Evolutionary conservation across 169 alveolate genomes (phyloP).

Genomic region (Cryptosporidium felis): DNA sequence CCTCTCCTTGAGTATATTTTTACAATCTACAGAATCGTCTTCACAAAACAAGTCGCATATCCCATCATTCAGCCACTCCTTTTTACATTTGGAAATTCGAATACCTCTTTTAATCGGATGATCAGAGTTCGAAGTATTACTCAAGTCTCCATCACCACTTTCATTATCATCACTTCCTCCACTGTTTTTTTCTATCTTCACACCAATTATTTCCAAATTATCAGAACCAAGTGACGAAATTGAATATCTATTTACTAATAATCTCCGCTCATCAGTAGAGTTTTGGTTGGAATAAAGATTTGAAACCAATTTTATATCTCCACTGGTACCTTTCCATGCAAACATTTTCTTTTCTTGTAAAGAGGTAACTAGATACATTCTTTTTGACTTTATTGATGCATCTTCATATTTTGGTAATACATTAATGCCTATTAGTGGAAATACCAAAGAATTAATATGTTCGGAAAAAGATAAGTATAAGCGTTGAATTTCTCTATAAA

Average conservation of each 20-base stretch:
- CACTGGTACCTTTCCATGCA: neutral
- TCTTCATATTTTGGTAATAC: conserved; percentile 62
- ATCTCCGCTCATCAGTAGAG: neutral
- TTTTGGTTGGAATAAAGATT: neutral
- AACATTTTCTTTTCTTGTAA: conserved; percentile 6
- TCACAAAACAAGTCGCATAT: conserved; percentile 49
- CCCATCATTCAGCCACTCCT: conserved; percentile 34
- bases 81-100: too few relatives aligned
- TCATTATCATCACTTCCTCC: too few relatives aligned
- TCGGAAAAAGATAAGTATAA: conserved; percentile 9
- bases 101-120: too few relatives aligned
- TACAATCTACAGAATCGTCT: conserved; percentile 25
- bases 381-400: conserved; percentile 22
- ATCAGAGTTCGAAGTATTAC: too few relatives aligned
- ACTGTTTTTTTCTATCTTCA: neutral
- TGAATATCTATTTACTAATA: conserved; percentile 24
- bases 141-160: too few relatives aligned
- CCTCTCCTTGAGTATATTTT: neutral
- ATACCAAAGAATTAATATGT: neutral
- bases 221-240: conserved; percentile 23
- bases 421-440: conserved; percentile 45
- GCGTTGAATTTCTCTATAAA: neutral
- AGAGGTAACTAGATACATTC: neutral
- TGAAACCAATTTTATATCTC: neutral
- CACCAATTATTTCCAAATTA: conserved; percentile 31